Evolutionary conservation across 2,329 filamentous ascomycete species (phyloP).

Genomic region (Lasiodiplodia citricola): DNA sequence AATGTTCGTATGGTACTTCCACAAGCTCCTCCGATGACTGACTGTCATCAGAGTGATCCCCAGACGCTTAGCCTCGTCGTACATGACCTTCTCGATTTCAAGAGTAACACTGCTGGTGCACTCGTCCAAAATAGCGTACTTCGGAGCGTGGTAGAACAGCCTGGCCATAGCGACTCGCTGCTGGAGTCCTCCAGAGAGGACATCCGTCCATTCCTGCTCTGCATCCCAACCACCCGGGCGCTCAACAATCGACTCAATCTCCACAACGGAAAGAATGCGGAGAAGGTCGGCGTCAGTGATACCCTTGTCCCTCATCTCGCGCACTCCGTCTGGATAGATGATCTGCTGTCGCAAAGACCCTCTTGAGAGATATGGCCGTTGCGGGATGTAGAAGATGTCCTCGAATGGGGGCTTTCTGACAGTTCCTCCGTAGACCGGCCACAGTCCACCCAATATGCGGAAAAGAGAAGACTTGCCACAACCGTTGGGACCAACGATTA

Average conservation of each 20-base stretch:
- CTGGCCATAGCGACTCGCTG: conserved; percentile 97
- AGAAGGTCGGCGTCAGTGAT: conserved; percentile 82
- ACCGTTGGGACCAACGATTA: conserved; percentile 95
- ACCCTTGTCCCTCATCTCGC: conserved; percentile 84
- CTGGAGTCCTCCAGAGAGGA: conserved; percentile 88
- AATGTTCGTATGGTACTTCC: conserved; percentile 95
- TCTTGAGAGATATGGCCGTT: conserved; percentile 89
- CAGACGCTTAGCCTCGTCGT: conserved; percentile 89
- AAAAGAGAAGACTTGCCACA: conserved; percentile 97
- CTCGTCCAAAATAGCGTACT: conserved; percentile 95
- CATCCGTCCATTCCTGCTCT: conserved; percentile 95
- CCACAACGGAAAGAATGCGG: conserved; percentile 76
- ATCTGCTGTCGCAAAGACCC: conserved; percentile 95
- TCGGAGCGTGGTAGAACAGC: conserved; percentile 89
- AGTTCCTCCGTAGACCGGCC: conserved; percentile 95
- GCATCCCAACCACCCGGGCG: conserved; percentile 86
- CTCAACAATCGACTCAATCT: conserved; percentile 81
- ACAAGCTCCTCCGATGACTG: conserved; percentile 85
- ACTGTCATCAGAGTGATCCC: conserved; percentile 98
- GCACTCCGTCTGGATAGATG: conserved; percentile 89
- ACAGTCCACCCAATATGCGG: conserved; percentile 92
- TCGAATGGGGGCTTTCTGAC: conserved; percentile 90
- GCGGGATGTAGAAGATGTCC: conserved; percentile 97
- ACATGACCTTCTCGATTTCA: conserved; percentile 95
- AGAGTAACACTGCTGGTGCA: conserved; percentile 95